Base-by-base conservation (phyloP, 257 asterid genomes). In the Ajuga chamaepitys region DNA sequence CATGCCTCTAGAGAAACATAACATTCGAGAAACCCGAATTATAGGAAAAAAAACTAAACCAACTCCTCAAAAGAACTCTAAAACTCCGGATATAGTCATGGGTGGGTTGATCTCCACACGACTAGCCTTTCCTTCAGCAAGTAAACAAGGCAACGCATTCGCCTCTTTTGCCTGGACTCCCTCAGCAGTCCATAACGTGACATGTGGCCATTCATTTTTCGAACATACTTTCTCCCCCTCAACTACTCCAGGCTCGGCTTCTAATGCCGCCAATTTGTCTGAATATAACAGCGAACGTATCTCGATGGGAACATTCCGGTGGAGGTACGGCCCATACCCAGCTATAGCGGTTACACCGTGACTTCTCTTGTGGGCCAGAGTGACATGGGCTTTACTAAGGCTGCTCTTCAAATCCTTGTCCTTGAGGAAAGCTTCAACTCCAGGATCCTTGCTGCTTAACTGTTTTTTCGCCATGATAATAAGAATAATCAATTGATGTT, bases 331-430 rank as follows among this genome's bases (percentile, higher is more conserved):
- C 13, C 86, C 97, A 18, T 81, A 93, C 44, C 74, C 75, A 46
- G 95, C 96, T 13, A 93, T 85, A 47, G 96, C 90, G 12, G 92
- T 54, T 28, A 89, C 86, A 10, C 97, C 96, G 6, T 93, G 99
- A 50, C 95, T 88, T 61, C 89, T 80, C 82, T 93, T 93, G 61
- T 89, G 99, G 51, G 99, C 99, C 14, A 93, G 96, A 32, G 97
- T 93, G 68, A 93, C 41, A 64, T 93, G 99, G 48, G 95, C 91
- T 70, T 72, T 80, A 10, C 74, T 73, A 47, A 86, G 75, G 62
- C 72, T 76, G 80, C 69, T 82, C 81, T 79, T 84, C 75, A 89
- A 55, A 59, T 77, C 71, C 62, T 80, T 88, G 51, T 67, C 76
- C 79, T 73, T 72, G 17, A 93, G 74, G 62, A 89, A 84, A 46